Evolutionary conservation across 371 early-diverging fungal genomes (phyloP), one percentile per base, ranked within the genome.

Genomic region (Mucor ambiguus): DNA sequence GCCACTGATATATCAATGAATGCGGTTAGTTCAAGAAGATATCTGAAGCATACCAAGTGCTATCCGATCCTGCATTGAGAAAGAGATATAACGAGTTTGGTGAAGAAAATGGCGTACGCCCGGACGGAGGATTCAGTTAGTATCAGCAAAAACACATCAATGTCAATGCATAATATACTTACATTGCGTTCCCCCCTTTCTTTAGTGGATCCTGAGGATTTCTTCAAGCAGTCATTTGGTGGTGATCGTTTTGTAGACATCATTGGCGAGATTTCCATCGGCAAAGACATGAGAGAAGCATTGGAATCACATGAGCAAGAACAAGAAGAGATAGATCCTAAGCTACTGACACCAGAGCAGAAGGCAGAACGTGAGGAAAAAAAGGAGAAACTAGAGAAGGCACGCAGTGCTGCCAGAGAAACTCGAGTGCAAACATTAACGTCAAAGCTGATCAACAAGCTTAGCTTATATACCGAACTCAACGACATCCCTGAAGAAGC

Each of bases 241-340:
- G 97, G 97, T 29, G 97, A 96, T 73, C 88, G 90, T 60, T 98
- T 98, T 81, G 88, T 88, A 18, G 92, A 94, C 76, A 89, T 96
- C 69, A 96, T 98, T 78, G 98, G 98, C 26, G 97, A 97, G 72
- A 95, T 98, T 37, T 93, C 93, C n/a, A 94, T 98, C 61, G 95
- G 95, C 28, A 81, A 86, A 54, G 96, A 96, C 67, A 92, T 98
- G 82, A 85, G 87, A 56, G 92, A 93, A 44, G 93, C 93, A 32
- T 76, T 93, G 66, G 87, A 83, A 61, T 85, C 79, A 11, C 87
- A 86, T 14, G 84, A 85, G 32, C 83, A 79, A 32, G 75, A 73
- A 18, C 73, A 80, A 10, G 30, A 63, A 16, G 58, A 37, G 1
- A 2, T 54, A 6, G 61, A 60, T n/a, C 32, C 54, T 6, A 66